Evolutionary conservation across 805 yeast genomes (phyloP).

Genomic region (Metschnikowia kunwiensis): DNA sequence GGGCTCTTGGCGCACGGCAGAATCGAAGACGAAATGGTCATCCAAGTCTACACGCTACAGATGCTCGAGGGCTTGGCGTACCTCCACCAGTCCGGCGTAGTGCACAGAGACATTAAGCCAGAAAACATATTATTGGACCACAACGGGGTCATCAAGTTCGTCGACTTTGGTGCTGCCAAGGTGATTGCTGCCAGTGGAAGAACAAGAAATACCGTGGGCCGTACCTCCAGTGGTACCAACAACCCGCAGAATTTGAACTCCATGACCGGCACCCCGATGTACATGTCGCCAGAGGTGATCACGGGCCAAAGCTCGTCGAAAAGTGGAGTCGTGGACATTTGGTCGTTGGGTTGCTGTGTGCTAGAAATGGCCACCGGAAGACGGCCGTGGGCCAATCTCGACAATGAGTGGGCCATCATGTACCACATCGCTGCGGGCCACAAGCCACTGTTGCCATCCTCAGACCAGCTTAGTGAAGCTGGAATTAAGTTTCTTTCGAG

Average conservation of each 20-base stretch:
- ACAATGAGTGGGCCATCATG: slow-evolving; percentile 98
- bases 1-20: slow-evolving; percentile 84
- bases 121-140: slow-evolving; percentile 88
- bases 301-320: slow-evolving; percentile 65
- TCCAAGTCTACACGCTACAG: slow-evolving; percentile 85
- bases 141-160: slow-evolving; percentile 90
- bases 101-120: slow-evolving; percentile 96
- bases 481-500: slow-evolving; percentile 71
- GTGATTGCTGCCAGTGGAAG: slow-evolving; percentile 66
- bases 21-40: slow-evolving; percentile 90
- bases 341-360: slow-evolving; percentile 97
- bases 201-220: slow-evolving; percentile 26
- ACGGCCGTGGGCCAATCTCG: slow-evolving; percentile 94
- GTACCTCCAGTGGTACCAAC: slow-evolving; percentile 7
- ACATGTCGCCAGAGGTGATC: slow-evolving; percentile 96
- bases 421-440: slow-evolving; percentile 96
- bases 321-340: slow-evolving; percentile 75
- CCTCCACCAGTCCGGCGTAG: slow-evolving; percentile 89
- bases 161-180: slow-evolving; percentile 97
- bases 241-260: slow-evolving; percentile 36
- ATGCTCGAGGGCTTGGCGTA: slow-evolving; percentile 94
- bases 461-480: slow-evolving; percentile 69
- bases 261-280: slow-evolving; percentile 96
- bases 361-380: slow-evolving; percentile 96
- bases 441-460: slow-evolving; percentile 76